Base-by-base conservation (phyloP, 2,329 filamentous ascomycete species). In the Apiospora saccharicola region DNA sequence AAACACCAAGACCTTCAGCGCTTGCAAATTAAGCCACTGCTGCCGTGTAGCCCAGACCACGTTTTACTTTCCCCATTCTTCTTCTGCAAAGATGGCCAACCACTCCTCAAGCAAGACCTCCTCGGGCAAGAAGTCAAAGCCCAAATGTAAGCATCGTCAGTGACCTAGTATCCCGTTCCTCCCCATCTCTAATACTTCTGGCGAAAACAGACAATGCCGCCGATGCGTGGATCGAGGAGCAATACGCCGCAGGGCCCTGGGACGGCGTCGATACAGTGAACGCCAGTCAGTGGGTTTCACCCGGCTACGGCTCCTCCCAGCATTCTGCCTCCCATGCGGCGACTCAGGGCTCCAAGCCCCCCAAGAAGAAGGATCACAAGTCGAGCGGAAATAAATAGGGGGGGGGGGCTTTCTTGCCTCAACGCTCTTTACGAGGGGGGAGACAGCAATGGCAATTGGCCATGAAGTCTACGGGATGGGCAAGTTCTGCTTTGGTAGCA, bases 341-440 rank as follows among this genome's bases (percentile, higher is more conserved):
- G 16, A 73, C 69, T 14, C 74, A 74, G 47, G 74, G 74, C 43
- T 75, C 74, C 16, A 73, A 72, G 70, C 26, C 26, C 46, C 71
- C 61, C 44, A 71, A 74, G 69, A 43, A 53, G 12, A 57, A 53
- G 14, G 13, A 70, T 19, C 71, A 72, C n/a, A 69, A 73, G 53
- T 70, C 41, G 34, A 41, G 57, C 8, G 53, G 49, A 41, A 72
- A 71, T 69, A 72, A 72, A 47, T 72, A 72, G 64, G n/a, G 37
- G 22, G 53, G 71, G 64, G n/a, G 37, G 22, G 53, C 3, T 37
- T 61, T 5, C 51, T 34, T 22, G 30, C 16, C 19, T 22, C 16
- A 13, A 19, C 30, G 14, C 12, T 19, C 30, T 37, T 37, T n/a
- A 37, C 51, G 30, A 30, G 7, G 30, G 30, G 19, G 16, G 16